A percentile compares a stretch with the other conserved stretches of the same genome.
Evolutionary conservation across 2,329 filamentous ascomycete genomes (phyloP).

Genomic region (Apiospora pterosperma): DNA sequence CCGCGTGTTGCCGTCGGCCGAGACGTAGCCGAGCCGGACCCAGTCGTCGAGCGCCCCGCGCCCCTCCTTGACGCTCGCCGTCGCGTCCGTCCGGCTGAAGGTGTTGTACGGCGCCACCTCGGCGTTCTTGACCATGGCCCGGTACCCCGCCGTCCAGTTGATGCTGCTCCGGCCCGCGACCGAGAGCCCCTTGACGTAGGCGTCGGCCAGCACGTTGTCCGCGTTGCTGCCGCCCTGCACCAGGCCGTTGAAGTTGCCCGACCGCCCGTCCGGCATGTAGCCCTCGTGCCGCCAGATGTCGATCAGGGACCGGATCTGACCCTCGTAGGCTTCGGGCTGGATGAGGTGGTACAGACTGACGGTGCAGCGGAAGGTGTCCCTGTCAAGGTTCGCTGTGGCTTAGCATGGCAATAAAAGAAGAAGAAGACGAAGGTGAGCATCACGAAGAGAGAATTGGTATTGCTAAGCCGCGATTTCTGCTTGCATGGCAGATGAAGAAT

Average conservation of each 20-base stretch:
- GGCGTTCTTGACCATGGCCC: slow-evolving; percentile 59
- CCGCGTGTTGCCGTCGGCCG: slow-evolving; percentile 64
- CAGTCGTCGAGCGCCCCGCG: slow-evolving; percentile 69
- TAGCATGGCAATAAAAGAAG: slow-evolving; percentile 50
- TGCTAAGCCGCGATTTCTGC: neutral
- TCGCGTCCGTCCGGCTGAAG: slow-evolving; percentile 39
- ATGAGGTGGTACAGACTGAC: slow-evolving; percentile 65
- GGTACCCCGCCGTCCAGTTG: slow-evolving; percentile 53
- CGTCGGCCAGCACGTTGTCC: slow-evolving; percentile 65
- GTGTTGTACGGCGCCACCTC: slow-evolving; percentile 46
- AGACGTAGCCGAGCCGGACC: slow-evolving; percentile 70
- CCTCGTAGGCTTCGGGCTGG: slow-evolving; percentile 59
- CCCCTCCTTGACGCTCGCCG: slow-evolving; percentile 67
- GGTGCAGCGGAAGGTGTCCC: slow-evolving; percentile 68
- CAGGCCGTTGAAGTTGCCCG: slow-evolving; percentile 65
- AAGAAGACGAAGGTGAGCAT: too few species aligned
- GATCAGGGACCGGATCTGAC: slow-evolving; percentile 68
- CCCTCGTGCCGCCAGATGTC: slow-evolving; percentile 69
- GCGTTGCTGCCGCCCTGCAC: slow-evolving; percentile 68
- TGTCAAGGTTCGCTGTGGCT: slow-evolving; percentile 52
- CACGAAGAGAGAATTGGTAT: too few species aligned
- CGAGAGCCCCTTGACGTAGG: slow-evolving; percentile 65
- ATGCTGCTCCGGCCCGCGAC: slow-evolving; percentile 54
- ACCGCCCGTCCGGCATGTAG: slow-evolving; percentile 71
- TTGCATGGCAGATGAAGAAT: slow-evolving; percentile 35